Base-by-base conservation (phyloP, 345 rosid genomes). In the Lepidium africanum region DNA sequence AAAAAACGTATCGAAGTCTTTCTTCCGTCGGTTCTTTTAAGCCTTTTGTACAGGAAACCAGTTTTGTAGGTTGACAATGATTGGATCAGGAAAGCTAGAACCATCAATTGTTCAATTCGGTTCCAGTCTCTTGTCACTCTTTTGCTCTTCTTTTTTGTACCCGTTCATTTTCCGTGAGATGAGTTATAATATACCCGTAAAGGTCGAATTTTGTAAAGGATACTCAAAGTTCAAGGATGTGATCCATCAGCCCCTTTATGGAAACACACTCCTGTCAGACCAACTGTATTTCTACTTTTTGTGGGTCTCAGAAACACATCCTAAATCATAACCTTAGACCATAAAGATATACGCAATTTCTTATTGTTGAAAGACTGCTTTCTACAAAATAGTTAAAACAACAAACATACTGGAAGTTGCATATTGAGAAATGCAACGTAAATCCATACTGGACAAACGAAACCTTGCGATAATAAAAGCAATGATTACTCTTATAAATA, bases 1-100 rank as follows among this genome's bases (percentile, higher is more conserved):
- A 71, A 39, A 5, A 13, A 30, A 33, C 10, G 5, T 55, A 21
- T 35, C 37, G 17, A 19, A 43, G 6, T 8, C 3, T 15, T 33
- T 61, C 12, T 50, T 54, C 38, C 27, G 15, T 36, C 38, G 4
- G 5, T 55, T 56, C 45, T 45, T n/a, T 43, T 54, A 13, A 17
- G 45, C 5, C 17, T 23, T 13, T 37, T 71, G 75, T 71, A 71
- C 57, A 71, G 55, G 55, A 52, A 63, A 56, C 9, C 36, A 48
- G 59, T 72, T 64, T 64, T 72, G 52, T 47, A 43, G 2, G 63
- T 55, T 52, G 0, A 17, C 10, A 53, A 52, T 33, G 67, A 36
- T 59, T 51, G 13, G 6, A 41, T 51, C 13, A 33, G 55, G 55
- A 43, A 35, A 51, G 38, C 32, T 43, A 49, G n/a, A 1, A 21